These are phyloP conservation scores for Diversispora eburnea DNA, from an alignment of 192 early-diverging fungal genomes.

Conservation along the genomic window DNA sequence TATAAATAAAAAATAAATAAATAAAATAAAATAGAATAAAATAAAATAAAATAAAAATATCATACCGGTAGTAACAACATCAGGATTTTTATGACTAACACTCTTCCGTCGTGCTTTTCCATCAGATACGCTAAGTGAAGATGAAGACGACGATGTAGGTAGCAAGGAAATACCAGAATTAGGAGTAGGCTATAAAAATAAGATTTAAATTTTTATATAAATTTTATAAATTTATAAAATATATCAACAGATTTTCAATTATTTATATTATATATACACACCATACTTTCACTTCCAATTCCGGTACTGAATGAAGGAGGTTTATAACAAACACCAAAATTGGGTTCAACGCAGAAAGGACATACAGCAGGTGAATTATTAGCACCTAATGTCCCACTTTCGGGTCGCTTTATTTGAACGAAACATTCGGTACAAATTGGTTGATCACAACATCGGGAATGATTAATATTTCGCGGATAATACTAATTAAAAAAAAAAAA, in stretches of 20 bases:
- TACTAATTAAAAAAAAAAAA: slow-evolving; percentile 45
- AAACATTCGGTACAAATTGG: slow-evolving; percentile 98
- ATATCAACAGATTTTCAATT: neutral
- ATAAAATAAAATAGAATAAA: slow-evolving; percentile 8
- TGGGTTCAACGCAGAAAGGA: slow-evolving; percentile 83
- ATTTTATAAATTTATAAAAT: neutral
- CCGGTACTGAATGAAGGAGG: slow-evolving; percentile 40
- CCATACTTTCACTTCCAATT: slow-evolving; percentile 18
- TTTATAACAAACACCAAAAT: slow-evolving; percentile 80
- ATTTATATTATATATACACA: neutral
- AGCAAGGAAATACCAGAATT: slow-evolving; percentile 2
- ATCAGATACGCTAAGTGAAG: slow-evolving; percentile 6
- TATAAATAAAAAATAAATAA: neutral
- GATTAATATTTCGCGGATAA: slow-evolving; percentile 90
- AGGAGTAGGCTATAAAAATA: slow-evolving; percentile 8
- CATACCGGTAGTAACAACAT: slow-evolving; percentile 66
- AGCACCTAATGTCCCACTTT: slow-evolving; percentile 54
- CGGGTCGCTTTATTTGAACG: slow-evolving; percentile 88
- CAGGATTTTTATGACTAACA: slow-evolving; percentile 52
- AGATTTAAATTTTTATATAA: slow-evolving; percentile 30
- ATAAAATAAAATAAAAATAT: neutral
- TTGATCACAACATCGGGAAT: slow-evolving; percentile 89
- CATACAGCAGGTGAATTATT: slow-evolving; percentile 65
- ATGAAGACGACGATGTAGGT: slow-evolving; percentile 29
- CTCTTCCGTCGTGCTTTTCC: slow-evolving; percentile 42